phyloP scores from a whole-genome alignment of 192 early-diverging fungal species.

The Globomyces pollinis-pini region DNA sequence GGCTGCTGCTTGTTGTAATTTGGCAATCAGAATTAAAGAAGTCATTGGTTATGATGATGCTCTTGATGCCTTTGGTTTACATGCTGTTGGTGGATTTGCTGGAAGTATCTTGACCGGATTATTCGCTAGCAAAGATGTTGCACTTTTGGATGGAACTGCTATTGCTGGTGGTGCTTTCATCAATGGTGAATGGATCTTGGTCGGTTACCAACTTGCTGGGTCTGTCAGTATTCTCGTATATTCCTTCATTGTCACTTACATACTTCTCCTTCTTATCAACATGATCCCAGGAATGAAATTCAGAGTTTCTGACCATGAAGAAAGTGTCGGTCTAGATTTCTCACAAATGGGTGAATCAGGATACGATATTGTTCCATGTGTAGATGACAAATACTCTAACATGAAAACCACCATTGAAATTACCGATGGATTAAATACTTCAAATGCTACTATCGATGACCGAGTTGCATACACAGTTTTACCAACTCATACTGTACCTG shows the following conservation, averaged over 20 bases:
- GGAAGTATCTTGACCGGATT: constrained; percentile 87
- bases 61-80: constrained; percentile 70
- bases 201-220: constrained; percentile 64
- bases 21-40: constrained; percentile 74
- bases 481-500: too few species aligned
- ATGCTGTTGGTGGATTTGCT: constrained; percentile 59
- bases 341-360: constrained; percentile 84
- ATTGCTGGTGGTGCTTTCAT: constrained; percentile 53
- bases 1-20: constrained; percentile 69
- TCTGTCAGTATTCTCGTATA: constrained; percentile 51
- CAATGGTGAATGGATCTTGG: constrained; percentile 60
- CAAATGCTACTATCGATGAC: too few species aligned
- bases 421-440: too few species aligned
- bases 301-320: constrained; percentile 71
- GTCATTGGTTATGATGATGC: constrained; percentile 84
- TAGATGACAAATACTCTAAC: too few species aligned
- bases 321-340: constrained; percentile 69
- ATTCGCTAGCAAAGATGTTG: constrained; percentile 76
- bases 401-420: too few species aligned
- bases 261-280: constrained; percentile 72
- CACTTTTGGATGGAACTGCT: constrained; percentile 48
- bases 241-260: constrained; percentile 68
- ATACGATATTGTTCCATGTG: constrained; percentile 42
- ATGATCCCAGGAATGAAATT: constrained; percentile 70
- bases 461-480: too few species aligned